Evolutionary conservation across 441 rosid genomes (phyloP).

Genomic region (Corymbia citriodora): DNA sequence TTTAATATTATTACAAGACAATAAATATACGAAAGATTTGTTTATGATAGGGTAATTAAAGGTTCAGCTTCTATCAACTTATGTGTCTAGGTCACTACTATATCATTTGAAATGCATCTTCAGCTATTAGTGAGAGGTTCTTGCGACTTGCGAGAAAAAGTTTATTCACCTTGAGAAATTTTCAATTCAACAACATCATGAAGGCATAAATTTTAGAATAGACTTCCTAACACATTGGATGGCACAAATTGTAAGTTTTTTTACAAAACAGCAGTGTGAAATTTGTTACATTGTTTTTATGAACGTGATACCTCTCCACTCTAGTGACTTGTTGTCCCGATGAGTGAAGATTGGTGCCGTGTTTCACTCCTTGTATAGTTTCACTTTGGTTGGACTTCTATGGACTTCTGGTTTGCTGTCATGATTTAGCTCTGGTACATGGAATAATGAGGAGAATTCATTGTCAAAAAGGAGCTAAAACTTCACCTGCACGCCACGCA

Average conservation of each 20-base stretch:
- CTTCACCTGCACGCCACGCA: not conserved
- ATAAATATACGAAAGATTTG: not conserved
- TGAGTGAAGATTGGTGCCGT: no score
- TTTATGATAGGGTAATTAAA: not conserved
- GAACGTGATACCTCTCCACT: no score
- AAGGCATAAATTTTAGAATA: not conserved
- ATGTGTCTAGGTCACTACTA: not conserved
- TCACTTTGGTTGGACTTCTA: no score
- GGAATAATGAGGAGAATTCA: not conserved
- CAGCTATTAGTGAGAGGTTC: accelerated
- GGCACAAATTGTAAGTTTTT: not conserved
- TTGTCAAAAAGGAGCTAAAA: not conserved
- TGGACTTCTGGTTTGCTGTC: not conserved
- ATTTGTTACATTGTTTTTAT: not conserved
- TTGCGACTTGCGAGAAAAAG: not conserved
- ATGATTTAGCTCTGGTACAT: not conserved
- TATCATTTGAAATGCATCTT: not conserved
- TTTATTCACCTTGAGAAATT: not conserved
- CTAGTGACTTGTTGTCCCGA: no score
- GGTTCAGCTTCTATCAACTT: not conserved
- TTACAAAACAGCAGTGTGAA: accelerated
- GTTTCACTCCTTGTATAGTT: no score
- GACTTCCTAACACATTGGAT: not conserved
- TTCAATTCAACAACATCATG: not conserved
- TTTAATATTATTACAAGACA: not conserved